These are phyloP conservation scores for Ogataea parapolymorpha DNA, from an alignment of 805 yeast genomes.

Conservation along the genomic window DNA sequence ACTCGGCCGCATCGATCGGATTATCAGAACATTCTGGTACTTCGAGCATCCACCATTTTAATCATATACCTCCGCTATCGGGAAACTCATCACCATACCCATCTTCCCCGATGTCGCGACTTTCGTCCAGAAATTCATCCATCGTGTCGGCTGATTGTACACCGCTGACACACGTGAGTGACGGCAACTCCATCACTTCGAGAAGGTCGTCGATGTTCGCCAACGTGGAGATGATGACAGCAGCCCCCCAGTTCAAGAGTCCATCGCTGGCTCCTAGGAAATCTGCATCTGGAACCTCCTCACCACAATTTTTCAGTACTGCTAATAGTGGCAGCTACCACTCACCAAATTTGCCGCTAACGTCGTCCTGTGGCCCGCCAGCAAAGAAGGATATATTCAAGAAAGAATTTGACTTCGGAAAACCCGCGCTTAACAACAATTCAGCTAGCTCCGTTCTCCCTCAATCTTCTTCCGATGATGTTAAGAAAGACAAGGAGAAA, in stretches of 20 bases:
- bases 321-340: slow-evolving; percentile 12
- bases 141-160: slow-evolving; percentile 31
- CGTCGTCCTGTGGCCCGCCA: neutral
- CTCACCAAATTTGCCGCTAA: slow-evolving; percentile 6
- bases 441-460: slow-evolving; percentile 7
- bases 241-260: slow-evolving; percentile 17
- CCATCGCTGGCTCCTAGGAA: slow-evolving; percentile 25
- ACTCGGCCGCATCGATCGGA: slow-evolving; percentile 32
- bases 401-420: slow-evolving; percentile 27
- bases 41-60: slow-evolving; percentile 2
- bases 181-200: slow-evolving; percentile 21
- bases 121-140: slow-evolving; percentile 33
- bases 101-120: slow-evolving; percentile 31
- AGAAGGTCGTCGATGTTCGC: slow-evolving; percentile 29
- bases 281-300: slow-evolving; percentile 26
- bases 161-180: slow-evolving; percentile 26
- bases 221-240: slow-evolving; percentile 7
- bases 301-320: slow-evolving; percentile 20
- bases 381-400: slow-evolving; percentile 25
- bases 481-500: slow-evolving; percentile 18
- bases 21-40: neutral
- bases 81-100: slow-evolving; percentile 24
- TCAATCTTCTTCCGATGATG: slow-evolving; percentile 1
- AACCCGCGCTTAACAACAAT: slow-evolving; percentile 1
- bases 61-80: slow-evolving; percentile 9